Percentiles rank a stretch among this genome's conserved stretches.
Evolutionary conservation across 805 yeast species (phyloP).

Genomic region (Yamadazyma kitorensis): DNA sequence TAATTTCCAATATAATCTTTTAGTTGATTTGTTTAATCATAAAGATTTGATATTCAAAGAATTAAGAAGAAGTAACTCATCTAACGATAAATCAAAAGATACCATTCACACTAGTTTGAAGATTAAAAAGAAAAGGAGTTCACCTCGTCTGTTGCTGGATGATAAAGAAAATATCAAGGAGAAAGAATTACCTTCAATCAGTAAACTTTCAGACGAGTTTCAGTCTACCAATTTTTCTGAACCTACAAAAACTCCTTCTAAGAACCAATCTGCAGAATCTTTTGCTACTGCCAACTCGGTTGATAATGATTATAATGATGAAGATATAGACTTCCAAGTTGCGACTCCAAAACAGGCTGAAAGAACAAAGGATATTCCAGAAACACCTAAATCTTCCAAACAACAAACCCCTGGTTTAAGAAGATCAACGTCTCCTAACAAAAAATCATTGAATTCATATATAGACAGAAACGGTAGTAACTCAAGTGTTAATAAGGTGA

Average conservation of each 20-base stretch:
- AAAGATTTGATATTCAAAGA: constrained; percentile 65
- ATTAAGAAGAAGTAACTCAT: constrained; percentile 41
- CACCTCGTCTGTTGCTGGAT: neutral
- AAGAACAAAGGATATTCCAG: constrained; percentile 5
- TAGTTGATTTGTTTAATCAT: constrained; percentile 58
- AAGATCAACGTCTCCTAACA: constrained; percentile 40
- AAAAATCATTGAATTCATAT: constrained; percentile 25
- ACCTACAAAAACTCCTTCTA: constrained; percentile 4
- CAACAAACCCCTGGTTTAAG: constrained; percentile 20
- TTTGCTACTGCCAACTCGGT: constrained; percentile 1
- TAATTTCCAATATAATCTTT: constrained; percentile 54
- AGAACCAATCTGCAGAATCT: neutral
- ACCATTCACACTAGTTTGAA: neutral
- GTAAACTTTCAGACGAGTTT: neutral
- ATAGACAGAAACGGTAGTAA: constrained; percentile 9
- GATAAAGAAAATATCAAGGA: constrained; percentile 5
- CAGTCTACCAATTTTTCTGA: constrained; percentile 1
- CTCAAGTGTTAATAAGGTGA: constrained; percentile 9
- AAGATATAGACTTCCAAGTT: constrained; percentile 4
- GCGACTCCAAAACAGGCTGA: constrained; percentile 12
- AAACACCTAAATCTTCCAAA: constrained; percentile 16
- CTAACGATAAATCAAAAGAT: neutral
- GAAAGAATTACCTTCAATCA: neutral
- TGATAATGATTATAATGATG: neutral
- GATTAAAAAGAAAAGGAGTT: constrained; percentile 1